These are phyloP conservation scores for Ophiocordyceps camponoti-rufipedis DNA, from an alignment of 2,329 filamentous ascomycete genomes.

Conservation along the genomic window DNA sequence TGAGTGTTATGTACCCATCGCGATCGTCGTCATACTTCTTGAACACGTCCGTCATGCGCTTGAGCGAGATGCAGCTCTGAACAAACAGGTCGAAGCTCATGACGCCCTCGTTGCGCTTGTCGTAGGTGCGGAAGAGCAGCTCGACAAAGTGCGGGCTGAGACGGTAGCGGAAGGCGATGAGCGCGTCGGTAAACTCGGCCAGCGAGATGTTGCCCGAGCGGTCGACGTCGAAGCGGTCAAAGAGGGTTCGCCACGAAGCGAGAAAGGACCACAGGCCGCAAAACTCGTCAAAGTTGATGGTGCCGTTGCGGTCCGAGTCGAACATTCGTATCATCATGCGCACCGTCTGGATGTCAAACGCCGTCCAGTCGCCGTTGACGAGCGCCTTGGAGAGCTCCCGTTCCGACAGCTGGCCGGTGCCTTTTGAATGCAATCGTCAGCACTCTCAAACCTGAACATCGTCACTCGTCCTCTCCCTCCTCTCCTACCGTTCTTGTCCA, in stretches of 20 bases:
- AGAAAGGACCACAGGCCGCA: slow-evolving; percentile 93
- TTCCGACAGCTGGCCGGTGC: slow-evolving; percentile 69
- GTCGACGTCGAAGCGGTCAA: slow-evolving; percentile 88
- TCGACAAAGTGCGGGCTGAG: slow-evolving; percentile 70
- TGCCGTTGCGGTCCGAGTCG: slow-evolving; percentile 74
- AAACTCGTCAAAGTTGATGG: slow-evolving; percentile 90
- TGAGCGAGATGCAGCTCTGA: slow-evolving; percentile 88
- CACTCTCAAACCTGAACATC: neutral
- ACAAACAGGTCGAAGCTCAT: slow-evolving; percentile 96
- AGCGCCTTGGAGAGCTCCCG: slow-evolving; percentile 74
- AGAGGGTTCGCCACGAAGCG: slow-evolving; percentile 81
- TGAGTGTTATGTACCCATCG: slow-evolving; percentile 77
- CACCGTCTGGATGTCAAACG: slow-evolving; percentile 86
- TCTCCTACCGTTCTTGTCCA: slow-evolving; percentile 61
- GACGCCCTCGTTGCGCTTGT: slow-evolving; percentile 50
- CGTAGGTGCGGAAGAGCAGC: slow-evolving; percentile 75
- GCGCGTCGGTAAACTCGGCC: slow-evolving; percentile 73
- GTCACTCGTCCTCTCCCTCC: neutral
- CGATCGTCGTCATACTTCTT: slow-evolving; percentile 97
- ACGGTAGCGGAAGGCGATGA: slow-evolving; percentile 86
- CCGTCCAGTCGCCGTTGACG: slow-evolving; percentile 89
- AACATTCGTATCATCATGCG: slow-evolving; percentile 99
- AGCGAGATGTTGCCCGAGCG: slow-evolving; percentile 72
- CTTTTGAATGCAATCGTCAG: slow-evolving; percentile 15
- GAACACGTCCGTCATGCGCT: slow-evolving; percentile 98